A percentile compares a stretch with the other conserved stretches of the same genome.
These are phyloP conservation scores for Ananas comosus DNA, from an alignment of 176 grass and related monocot species.

Conservation along the genomic window DNA sequence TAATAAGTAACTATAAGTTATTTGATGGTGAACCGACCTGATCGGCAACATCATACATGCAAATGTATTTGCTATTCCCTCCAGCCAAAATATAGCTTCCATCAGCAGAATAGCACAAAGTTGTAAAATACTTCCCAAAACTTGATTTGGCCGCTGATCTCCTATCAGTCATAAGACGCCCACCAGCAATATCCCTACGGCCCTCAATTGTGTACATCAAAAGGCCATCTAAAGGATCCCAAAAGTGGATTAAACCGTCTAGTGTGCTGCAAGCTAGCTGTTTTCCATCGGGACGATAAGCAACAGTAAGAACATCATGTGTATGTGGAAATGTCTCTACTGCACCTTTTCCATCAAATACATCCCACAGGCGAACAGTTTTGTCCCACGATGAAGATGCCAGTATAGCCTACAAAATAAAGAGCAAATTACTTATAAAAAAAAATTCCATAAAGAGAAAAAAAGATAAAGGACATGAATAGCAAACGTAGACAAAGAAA, in stretches of 20 bases:
- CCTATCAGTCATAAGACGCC: slow-evolving; percentile 89
- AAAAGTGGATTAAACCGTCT: slow-evolving; percentile 90
- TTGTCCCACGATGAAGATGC: slow-evolving; percentile 98
- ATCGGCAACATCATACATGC: slow-evolving; percentile 93
- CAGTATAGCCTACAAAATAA: slow-evolving; percentile 48
- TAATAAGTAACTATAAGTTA: not conserved
- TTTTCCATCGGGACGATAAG: slow-evolving; percentile 86
- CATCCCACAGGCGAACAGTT: slow-evolving; percentile 91
- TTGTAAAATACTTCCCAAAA: slow-evolving; percentile 82
- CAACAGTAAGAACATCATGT: slow-evolving; percentile 88
- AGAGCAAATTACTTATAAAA: slow-evolving; percentile 14
- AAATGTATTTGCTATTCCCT: slow-evolving; percentile 92
- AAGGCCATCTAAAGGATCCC: slow-evolving; percentile 80
- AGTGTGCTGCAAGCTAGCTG: slow-evolving; percentile 88
- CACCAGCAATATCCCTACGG: slow-evolving; percentile 78
- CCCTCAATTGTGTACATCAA: slow-evolving; percentile 93
- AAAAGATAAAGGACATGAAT: not conserved
- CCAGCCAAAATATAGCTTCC: slow-evolving; percentile 87
- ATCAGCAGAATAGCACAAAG: slow-evolving; percentile 89
- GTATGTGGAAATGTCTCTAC: slow-evolving; percentile 87
- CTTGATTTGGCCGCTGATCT: slow-evolving; percentile 74
- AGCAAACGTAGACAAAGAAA: not conserved
- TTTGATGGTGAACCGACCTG: slow-evolving; percentile 40
- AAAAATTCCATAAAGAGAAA: slow-evolving; percentile 10
- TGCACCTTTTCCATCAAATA: slow-evolving; percentile 90